Evolutionary conservation across 169 alveolate genomes (phyloP).

Genomic region (Cryptosporidium canis): DNA sequence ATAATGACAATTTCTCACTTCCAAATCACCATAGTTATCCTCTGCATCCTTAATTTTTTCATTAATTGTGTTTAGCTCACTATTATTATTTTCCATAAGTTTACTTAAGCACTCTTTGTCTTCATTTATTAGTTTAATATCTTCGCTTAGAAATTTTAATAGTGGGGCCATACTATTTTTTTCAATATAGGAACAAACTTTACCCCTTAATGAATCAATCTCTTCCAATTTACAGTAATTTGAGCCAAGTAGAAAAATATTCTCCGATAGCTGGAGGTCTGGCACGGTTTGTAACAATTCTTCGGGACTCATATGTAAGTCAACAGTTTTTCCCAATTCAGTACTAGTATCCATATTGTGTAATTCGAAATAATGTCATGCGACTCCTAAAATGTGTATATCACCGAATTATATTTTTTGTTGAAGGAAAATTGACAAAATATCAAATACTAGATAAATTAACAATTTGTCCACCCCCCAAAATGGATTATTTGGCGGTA

Average conservation of each 20-base stretch:
- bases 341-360: not conserved
- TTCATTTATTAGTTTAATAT: not conserved
- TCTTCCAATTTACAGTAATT: conserved; percentile 2
- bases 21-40: conserved; percentile 81
- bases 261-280: conserved; percentile 16
- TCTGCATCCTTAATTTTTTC: conserved; percentile 80
- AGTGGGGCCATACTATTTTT: conserved; percentile 37
- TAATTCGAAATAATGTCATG: not conserved
- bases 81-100: not conserved
- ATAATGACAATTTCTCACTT: conserved; percentile 81
- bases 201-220: not conserved
- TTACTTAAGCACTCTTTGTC: not conserved
- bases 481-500: not conserved
- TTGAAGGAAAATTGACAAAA: no score
- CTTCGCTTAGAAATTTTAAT: not conserved
- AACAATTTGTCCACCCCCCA: not conserved
- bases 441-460: no score
- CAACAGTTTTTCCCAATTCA: not conserved
- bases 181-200: not conserved
- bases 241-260: not conserved
- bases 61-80: conserved; percentile 75
- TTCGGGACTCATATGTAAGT: conserved; percentile 8
- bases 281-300: conserved; percentile 55
- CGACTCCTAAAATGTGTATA: not conserved
- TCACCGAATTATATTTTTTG: not conserved